These are phyloP conservation scores for Venturia effusa DNA, from an alignment of 2,329 filamentous ascomycete species.

Conservation along the genomic window DNA sequence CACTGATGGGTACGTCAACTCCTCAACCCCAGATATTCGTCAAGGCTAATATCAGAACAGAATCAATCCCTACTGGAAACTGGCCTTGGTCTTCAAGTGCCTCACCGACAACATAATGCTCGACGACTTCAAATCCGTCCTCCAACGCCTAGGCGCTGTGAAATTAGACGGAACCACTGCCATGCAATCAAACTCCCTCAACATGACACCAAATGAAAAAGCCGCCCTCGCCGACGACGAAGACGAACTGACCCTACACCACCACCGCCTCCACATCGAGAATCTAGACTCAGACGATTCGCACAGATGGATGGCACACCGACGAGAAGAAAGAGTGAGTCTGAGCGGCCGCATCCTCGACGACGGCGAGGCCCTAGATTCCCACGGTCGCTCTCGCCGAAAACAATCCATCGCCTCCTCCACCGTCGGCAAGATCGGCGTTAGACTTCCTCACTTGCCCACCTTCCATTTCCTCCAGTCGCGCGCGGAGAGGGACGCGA, in stretches of 20 bases:
- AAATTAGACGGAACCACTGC: constrained; percentile 7
- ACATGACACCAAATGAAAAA: constrained; percentile 6
- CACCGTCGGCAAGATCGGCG: background rate
- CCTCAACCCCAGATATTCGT: background rate
- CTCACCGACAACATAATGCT: constrained; percentile 55
- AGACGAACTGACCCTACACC: background rate
- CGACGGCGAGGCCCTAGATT: constrained; percentile 6
- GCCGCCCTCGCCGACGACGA: constrained; percentile 1
- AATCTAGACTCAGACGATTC: background rate
- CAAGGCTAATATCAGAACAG: background rate
- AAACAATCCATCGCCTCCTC: background rate
- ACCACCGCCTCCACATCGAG: background rate
- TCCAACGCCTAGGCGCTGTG: constrained; percentile 33
- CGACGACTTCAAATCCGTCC: constrained; percentile 55
- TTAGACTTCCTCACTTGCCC: background rate
- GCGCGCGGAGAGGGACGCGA: constrained; percentile 5
- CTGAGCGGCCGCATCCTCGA: background rate
- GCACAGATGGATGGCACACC: background rate
- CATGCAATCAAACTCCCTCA: constrained; percentile 7
- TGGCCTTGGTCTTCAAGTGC: constrained; percentile 55
- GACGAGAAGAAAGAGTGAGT: background rate
- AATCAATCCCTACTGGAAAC: constrained; percentile 56
- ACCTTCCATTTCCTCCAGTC: background rate
- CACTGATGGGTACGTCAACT: constrained; percentile 29
- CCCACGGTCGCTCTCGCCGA: background rate